Evolutionary conservation across 2,329 filamentous ascomycete genomes (phyloP).

Genomic region (Monilinia polystroma): DNA sequence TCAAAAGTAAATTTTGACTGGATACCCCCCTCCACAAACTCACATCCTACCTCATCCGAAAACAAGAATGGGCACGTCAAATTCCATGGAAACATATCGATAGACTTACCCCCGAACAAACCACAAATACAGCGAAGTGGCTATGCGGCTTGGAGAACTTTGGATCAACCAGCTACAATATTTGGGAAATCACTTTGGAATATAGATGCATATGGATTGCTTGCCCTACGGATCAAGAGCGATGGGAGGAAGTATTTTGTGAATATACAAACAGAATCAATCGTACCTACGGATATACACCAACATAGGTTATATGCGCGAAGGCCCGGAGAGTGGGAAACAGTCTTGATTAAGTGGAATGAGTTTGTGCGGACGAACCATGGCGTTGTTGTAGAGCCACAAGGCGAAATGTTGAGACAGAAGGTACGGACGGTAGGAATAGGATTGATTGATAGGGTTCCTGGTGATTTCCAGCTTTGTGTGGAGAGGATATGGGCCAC

Average conservation of each 20-base stretch:
- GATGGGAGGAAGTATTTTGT: slow-evolving; percentile 92
- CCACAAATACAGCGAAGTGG: slow-evolving; percentile 77
- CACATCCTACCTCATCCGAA: slow-evolving; percentile 33
- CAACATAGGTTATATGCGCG: slow-evolving; percentile 85
- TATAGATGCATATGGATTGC: slow-evolving; percentile 82
- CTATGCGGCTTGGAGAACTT: slow-evolving; percentile 87
- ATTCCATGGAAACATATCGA: slow-evolving; percentile 88
- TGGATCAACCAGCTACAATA: slow-evolving; percentile 71
- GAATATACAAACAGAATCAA: slow-evolving; percentile 91
- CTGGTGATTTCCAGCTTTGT: slow-evolving; percentile 83
- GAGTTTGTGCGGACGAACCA: slow-evolving; percentile 96
- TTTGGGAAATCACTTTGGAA: slow-evolving; percentile 87
- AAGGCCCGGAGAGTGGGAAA: slow-evolving; percentile 87
- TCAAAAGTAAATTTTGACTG: slow-evolving; percentile 70
- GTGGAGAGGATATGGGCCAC: slow-evolving; percentile 91
- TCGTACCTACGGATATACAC: slow-evolving; percentile 93
- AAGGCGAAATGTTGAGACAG: slow-evolving; percentile 82
- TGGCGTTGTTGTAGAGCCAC: slow-evolving; percentile 87
- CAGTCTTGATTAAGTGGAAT: slow-evolving; percentile 83
- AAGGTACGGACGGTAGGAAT: slow-evolving; percentile 84
- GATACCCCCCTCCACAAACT: slow-evolving; percentile 32
- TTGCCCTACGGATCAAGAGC: slow-evolving; percentile 84
- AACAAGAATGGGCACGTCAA: slow-evolving; percentile 60
- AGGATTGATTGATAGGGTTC: slow-evolving; percentile 82
- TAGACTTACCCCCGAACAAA: slow-evolving; percentile 70